A percentile compares a stretch with the other conserved stretches of the same genome.
phyloP scores from a whole-genome alignment of 257 asterid genomes.

The Solanum tarijense region DNA sequence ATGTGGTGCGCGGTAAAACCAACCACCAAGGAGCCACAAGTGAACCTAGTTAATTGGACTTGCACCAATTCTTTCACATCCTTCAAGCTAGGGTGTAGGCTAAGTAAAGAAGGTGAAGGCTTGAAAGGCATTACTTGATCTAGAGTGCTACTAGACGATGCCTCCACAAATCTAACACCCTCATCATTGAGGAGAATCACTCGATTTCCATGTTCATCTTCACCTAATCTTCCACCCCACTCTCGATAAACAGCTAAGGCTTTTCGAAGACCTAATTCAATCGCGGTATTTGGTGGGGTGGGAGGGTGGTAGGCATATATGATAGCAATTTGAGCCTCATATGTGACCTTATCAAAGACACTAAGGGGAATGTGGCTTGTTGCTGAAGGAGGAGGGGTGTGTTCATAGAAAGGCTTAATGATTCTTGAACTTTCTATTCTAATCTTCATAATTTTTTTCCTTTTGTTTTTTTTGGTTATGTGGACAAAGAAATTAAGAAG shows the following conservation, averaged over 20 bases:
- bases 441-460: conserved; percentile 28
- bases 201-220: conserved; percentile 20
- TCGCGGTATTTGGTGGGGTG: conserved; percentile 29
- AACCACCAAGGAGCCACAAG: conserved; percentile 66
- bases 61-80: conserved; percentile 53
- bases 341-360: conserved; percentile 61
- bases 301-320: conserved; percentile 70
- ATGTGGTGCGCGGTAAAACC: conserved; percentile 70
- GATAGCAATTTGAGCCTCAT: conserved; percentile 50
- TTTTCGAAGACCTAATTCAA: conserved; percentile 50
- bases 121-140: conserved; percentile 23
- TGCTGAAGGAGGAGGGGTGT: conserved; percentile 21
- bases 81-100: conserved; percentile 49
- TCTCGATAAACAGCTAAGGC: conserved; percentile 45
- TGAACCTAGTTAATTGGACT: conserved; percentile 63
- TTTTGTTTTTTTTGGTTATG: background rate
- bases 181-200: conserved; percentile 50
- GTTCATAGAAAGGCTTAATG: conserved; percentile 48
- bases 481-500: background rate
- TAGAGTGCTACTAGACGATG: conserved; percentile 37
- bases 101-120: conserved; percentile 38
- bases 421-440: conserved; percentile 46
- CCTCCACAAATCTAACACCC: conserved; percentile 69
- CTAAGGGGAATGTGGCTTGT: conserved; percentile 29
- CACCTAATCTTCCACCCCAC: conserved; percentile 67